A percentile compares a stretch with the other conserved stretches of the same genome.
phyloP scores from a whole-genome alignment of 192 early-diverging fungal genomes.

The Linnemannia elongata region DNA sequence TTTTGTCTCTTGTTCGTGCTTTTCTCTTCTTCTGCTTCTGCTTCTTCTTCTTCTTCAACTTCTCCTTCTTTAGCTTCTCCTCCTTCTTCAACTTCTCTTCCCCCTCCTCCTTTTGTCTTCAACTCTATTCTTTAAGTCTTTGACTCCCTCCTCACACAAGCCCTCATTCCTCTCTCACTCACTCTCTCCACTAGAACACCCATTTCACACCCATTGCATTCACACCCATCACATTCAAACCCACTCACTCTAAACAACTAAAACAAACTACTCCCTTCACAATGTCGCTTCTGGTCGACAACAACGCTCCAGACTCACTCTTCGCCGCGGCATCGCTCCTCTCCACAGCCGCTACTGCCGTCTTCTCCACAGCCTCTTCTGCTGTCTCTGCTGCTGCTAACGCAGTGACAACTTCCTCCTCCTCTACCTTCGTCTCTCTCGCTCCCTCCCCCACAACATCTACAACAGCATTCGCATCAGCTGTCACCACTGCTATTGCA shows the following conservation, averaged over 20 bases:
- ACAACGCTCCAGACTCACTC: background rate
- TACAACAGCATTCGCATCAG: constrained; percentile 1
- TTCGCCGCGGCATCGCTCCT: background rate
- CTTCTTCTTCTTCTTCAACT: background rate
- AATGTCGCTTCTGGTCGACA: constrained; percentile 9
- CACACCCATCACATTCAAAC: background rate
- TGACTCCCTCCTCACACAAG: background rate
- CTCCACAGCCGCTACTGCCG: constrained; percentile 12
- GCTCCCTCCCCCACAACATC: background rate
- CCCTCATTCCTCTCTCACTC: background rate
- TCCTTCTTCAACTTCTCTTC: background rate
- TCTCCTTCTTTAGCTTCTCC: background rate
- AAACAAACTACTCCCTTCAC: background rate
- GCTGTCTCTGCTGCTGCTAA: constrained; percentile 18
- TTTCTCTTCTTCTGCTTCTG: background rate
- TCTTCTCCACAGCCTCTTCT: constrained; percentile 3
- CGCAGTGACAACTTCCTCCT: background rate
- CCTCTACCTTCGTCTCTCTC: background rate
- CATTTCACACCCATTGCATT: background rate
- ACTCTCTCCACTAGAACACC: background rate
- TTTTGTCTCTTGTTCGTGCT: background rate
- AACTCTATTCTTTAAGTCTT: background rate
- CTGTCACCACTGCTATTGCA: background rate
- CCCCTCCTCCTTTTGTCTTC: background rate
- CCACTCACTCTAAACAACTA: background rate